Percentiles rank a stretch among this genome's conserved stretches.
phyloP scores from a whole-genome alignment of 305 asterid genomes.

The Withania somnifera region DNA sequence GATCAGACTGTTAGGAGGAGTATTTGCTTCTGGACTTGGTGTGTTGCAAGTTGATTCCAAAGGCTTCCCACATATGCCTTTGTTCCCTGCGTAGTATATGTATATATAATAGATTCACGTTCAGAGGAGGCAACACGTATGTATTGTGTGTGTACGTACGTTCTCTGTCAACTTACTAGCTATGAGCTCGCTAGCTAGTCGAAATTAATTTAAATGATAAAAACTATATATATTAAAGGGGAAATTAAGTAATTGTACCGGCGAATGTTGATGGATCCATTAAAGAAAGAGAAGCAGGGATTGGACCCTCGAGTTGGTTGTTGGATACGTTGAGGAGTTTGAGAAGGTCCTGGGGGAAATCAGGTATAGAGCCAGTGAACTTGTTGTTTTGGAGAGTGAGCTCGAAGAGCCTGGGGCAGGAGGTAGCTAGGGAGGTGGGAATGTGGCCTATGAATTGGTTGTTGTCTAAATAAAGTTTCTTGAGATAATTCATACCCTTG shows the following conservation, averaged over 20 bases:
- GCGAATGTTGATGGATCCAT: slow-evolving; percentile 42
- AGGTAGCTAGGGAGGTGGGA: slow-evolving; percentile 44
- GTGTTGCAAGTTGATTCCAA: slow-evolving; percentile 24
- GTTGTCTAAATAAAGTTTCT: slow-evolving; percentile 59
- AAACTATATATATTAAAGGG: neutral
- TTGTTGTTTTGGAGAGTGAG: slow-evolving; percentile 57
- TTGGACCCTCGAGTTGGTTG: slow-evolving; percentile 67
- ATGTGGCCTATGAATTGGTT: slow-evolving; percentile 53
- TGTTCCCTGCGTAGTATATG: slow-evolving; percentile 36
- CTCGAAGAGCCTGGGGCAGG: slow-evolving; percentile 50
- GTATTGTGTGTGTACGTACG: too few relatives aligned
- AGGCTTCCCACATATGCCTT: slow-evolving; percentile 59
- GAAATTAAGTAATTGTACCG: slow-evolving; percentile 14
- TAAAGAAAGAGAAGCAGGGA: slow-evolving; percentile 31
- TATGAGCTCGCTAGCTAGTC: too few relatives aligned
- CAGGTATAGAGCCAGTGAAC: slow-evolving; percentile 51
- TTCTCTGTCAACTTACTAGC: too few relatives aligned
- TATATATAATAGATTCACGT: neutral
- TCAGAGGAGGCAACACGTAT: neutral
- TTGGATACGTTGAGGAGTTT: slow-evolving; percentile 48
- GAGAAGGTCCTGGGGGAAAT: slow-evolving; percentile 33
- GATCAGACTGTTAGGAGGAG: slow-evolving; percentile 4
- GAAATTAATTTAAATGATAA: neutral
- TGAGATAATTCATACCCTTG: slow-evolving; percentile 59
- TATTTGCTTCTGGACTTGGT: slow-evolving; percentile 11